Evolutionary conservation across 768 basidiomycete genomes (phyloP).

Genomic region (Candolleomyces efflorescens): DNA sequence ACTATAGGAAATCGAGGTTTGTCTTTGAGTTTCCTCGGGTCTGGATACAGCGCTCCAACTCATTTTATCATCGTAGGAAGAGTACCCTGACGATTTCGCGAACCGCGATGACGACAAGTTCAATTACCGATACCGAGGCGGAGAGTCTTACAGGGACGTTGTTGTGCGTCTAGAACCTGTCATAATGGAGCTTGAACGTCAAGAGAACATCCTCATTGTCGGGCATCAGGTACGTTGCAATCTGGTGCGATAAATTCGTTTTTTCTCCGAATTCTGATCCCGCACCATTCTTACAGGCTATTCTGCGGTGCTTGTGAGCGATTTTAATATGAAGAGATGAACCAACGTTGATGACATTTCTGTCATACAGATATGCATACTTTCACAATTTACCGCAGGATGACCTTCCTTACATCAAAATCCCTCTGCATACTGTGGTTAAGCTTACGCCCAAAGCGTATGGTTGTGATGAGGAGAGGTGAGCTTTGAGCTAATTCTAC

Average conservation of each 20-base stretch:
- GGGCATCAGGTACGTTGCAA: conserved; percentile 73
- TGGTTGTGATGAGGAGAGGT: conserved; percentile 97
- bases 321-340: not conserved
- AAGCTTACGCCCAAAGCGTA: conserved; percentile 98
- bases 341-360: conserved; percentile 8
- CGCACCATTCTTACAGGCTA: conserved; percentile 42
- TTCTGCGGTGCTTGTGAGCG: conserved; percentile 71
- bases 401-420: conserved; percentile 97
- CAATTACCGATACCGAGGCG: conserved; percentile 96
- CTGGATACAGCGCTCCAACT: not conserved
- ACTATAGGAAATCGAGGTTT: conserved; percentile 80
- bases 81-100: conserved; percentile 97
- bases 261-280: not conserved
- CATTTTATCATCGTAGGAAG: conserved; percentile 47
- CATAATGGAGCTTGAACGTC: conserved; percentile 98
- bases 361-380: conserved; percentile 80
- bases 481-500: conserved; percentile 11
- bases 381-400: conserved; percentile 90
- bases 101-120: conserved; percentile 99
- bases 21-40: conserved; percentile 9
- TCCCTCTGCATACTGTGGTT: conserved; percentile 95
- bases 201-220: conserved; percentile 95
- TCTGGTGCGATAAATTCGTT: not conserved
- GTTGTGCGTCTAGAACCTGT: conserved; percentile 94
- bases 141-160: conserved; percentile 98